A percentile compares a stretch with the other conserved stretches of the same genome.
phyloP scores from a whole-genome alignment of 345 rosid genomes.

The Corchorus capsularis region DNA sequence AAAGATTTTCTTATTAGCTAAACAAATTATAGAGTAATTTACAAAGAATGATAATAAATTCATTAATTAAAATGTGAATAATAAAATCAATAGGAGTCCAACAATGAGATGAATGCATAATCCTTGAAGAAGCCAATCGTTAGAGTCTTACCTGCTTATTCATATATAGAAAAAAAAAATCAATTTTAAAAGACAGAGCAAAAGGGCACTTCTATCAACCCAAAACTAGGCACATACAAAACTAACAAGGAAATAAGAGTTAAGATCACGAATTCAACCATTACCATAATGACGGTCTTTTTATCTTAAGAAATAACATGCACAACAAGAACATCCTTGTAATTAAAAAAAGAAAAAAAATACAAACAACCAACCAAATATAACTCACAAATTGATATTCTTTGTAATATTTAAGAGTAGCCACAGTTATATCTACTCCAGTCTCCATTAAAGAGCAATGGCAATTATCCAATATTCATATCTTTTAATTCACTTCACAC shows the following conservation, averaged over 20 bases:
- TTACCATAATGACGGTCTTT: neutral
- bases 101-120: neutral
- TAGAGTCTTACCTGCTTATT: neutral
- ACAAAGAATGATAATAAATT: neutral
- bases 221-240: neutral
- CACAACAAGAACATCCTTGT: constrained; percentile 8
- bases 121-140: neutral
- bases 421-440: no score
- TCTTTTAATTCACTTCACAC: neutral
- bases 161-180: neutral
- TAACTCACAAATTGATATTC: neutral
- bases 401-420: neutral
- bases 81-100: no score
- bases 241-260: neutral
- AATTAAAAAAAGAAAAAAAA: neutral
- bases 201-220: constrained; percentile 1
- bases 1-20: neutral
- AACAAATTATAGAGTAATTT: neutral
- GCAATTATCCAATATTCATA: neutral
- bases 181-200: neutral
- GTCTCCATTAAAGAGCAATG: neutral
- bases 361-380: neutral
- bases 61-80: no score
- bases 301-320: constrained; percentile 6
- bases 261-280: constrained; percentile 11